These are phyloP conservation scores for Corynespora cassiicola DNA, from an alignment of 2,329 filamentous ascomycete species.

Conservation along the genomic window DNA sequence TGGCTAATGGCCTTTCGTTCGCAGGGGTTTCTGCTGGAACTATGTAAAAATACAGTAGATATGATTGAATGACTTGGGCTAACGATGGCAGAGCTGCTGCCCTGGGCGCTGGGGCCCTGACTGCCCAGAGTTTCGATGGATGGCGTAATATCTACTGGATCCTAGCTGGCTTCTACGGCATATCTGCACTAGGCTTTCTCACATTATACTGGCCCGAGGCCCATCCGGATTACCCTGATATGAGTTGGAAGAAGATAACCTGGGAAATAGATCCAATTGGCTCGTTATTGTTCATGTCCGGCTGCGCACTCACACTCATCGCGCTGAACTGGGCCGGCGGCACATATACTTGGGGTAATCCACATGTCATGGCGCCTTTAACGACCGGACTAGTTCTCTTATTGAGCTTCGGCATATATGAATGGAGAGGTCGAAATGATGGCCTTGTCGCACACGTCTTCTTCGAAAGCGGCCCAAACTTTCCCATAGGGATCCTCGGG, in stretches of 20 bases:
- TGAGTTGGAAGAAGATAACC: conserved; percentile 48
- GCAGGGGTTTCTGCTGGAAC: conserved; percentile 58
- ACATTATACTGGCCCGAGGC: conserved; percentile 56
- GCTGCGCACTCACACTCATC: conserved; percentile 48
- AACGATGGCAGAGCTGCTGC: conserved; percentile 46
- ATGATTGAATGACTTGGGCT: neutral
- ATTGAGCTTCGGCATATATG: conserved; percentile 49
- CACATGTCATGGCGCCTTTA: conserved; percentile 48
- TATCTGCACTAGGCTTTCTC: conserved; percentile 50
- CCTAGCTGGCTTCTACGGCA: conserved; percentile 57
- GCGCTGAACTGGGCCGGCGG: conserved; percentile 9
- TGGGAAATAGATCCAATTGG: conserved; percentile 60
- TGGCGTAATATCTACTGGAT: conserved; percentile 64
- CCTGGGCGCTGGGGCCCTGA: conserved; percentile 57
- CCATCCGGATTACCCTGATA: conserved; percentile 44
- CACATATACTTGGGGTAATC: conserved; percentile 18
- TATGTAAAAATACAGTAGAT: conserved; percentile 44
- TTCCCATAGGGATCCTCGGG: conserved; percentile 58
- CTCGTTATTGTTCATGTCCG: conserved; percentile 52
- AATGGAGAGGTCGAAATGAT: conserved; percentile 60
- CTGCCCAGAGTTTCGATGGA: conserved; percentile 51
- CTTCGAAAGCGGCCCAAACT: conserved; percentile 59
- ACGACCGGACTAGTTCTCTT: conserved; percentile 52
- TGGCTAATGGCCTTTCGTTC: conserved; percentile 59
- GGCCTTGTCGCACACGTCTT: conserved; percentile 61